Evolutionary conservation across 23 red algal species (phyloP).

Genomic region (Gracilaria vermiculophylla): DNA sequence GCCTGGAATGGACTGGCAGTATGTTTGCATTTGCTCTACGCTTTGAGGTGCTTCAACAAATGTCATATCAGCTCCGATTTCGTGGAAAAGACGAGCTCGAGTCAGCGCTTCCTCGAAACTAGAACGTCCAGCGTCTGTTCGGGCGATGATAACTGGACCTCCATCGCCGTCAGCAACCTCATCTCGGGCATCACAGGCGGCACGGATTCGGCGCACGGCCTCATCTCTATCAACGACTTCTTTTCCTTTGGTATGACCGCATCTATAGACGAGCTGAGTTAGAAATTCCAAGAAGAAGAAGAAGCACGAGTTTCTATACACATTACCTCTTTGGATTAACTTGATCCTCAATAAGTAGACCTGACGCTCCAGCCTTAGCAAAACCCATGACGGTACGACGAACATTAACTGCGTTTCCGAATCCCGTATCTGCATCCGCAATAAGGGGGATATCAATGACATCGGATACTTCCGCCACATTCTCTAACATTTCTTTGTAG

Average conservation of each 20-base stretch:
- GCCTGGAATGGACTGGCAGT: conserved; percentile 42
- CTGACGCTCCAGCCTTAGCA: conserved; percentile 77
- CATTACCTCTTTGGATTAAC: conserved; percentile 88
- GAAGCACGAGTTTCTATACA: neutral
- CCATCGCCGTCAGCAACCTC: conserved; percentile 46
- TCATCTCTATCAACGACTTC: conserved; percentile 80
- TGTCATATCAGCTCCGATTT: conserved; percentile 85
- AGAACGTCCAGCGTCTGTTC: conserved; percentile 70
- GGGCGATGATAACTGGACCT: conserved; percentile 71
- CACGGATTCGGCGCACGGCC: conserved; percentile 78
- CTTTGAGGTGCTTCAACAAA: conserved; percentile 91
- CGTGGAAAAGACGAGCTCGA: conserved; percentile 69
- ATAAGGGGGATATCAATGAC: conserved; percentile 80
- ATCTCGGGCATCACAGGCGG: conserved; percentile 89
- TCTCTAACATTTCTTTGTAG: conserved; percentile 77
- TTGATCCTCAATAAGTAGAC: conserved; percentile 92
- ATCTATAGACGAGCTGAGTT: conserved; percentile 8
- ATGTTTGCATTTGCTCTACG: conserved; percentile 54
- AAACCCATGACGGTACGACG: conserved; percentile 78
- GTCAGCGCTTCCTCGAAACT: conserved; percentile 86
- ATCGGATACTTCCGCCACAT: conserved; percentile 41
- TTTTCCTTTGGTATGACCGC: conserved; percentile 95
- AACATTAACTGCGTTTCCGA: conserved; percentile 84
- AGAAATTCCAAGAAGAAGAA: neutral
- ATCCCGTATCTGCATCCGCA: conserved; percentile 91